phyloP scores from a whole-genome alignment of 345 rosid species.

The Heritiera fomes region DNA sequence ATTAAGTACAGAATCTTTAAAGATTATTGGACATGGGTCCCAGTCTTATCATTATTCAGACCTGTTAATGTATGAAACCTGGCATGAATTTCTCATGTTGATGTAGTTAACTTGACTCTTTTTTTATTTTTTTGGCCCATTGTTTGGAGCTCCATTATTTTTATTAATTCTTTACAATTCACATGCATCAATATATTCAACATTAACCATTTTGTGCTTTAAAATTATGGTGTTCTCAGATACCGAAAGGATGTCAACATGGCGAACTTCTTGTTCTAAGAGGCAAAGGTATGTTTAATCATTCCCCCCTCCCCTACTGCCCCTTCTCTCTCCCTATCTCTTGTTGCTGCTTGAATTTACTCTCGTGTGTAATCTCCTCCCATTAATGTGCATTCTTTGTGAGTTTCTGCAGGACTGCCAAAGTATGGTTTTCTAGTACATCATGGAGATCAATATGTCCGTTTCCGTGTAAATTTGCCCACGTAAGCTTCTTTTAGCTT shows the following conservation, averaged over 20 bases:
- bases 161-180: neutral
- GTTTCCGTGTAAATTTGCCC: slow-evolving; percentile 76
- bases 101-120: neutral
- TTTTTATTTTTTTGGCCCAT: neutral
- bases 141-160: neutral
- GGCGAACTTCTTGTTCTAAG: slow-evolving; percentile 73
- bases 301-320: neutral
- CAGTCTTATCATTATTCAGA: neutral
- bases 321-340: neutral
- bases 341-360: slow-evolving; percentile 16
- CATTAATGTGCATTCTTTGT: slow-evolving; percentile 23
- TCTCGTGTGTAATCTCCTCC: neutral
- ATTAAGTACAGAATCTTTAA: neutral
- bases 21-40: neutral
- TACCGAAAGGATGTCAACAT: slow-evolving; percentile 87
- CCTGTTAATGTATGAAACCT: neutral
- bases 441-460: slow-evolving; percentile 89
- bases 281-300: slow-evolving; percentile 66
- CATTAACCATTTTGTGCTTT: slow-evolving; percentile 21
- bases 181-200: neutral
- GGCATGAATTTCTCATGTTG: neutral
- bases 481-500: slow-evolving; percentile 50
- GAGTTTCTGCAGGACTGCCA: slow-evolving; percentile 63
- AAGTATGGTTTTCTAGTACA: slow-evolving; percentile 64
- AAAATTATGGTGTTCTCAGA: slow-evolving; percentile 49